phyloP scores from a whole-genome alignment of 2,329 filamentous ascomycete genomes.

The Hypoxylon sp. region DNA sequence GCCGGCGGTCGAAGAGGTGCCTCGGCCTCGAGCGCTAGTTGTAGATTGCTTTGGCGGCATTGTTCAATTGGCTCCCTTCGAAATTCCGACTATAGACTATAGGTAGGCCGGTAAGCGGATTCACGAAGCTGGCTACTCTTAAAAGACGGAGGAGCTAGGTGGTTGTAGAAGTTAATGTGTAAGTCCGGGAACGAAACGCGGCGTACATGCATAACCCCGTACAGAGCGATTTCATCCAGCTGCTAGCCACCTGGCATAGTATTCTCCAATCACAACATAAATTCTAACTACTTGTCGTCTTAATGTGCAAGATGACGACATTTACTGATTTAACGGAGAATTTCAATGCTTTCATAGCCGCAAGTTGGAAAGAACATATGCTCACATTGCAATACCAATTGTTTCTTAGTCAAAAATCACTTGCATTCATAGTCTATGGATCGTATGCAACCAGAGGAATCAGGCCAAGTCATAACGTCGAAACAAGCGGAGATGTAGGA shows the following conservation, averaged over 20 bases:
- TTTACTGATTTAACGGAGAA: not conserved
- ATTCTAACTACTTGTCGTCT: constrained; percentile 4
- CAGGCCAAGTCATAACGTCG: constrained; percentile 48
- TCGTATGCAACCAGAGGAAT: constrained; percentile 57
- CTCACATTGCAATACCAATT: constrained; percentile 40
- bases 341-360: not conserved
- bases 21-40: constrained; percentile 56
- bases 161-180: not conserved
- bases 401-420: constrained; percentile 39
- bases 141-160: not conserved
- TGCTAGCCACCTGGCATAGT: constrained; percentile 33
- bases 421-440: constrained; percentile 57
- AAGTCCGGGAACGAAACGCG: constrained; percentile 5
- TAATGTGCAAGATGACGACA: not conserved
- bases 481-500: constrained; percentile 56
- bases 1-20: constrained; percentile 34
- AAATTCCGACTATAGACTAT: not conserved
- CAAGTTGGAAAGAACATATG: constrained; percentile 2
- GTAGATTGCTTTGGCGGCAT: constrained; percentile 64
- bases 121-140: not conserved
- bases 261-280: constrained; percentile 20
- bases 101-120: constrained; percentile 8
- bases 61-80: not conserved
- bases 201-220: constrained; percentile 5
- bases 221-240: constrained; percentile 16